Evolutionary conservation across 495 filamentous ascomycete genomes (phyloP).

Genomic region (Talaromyces trachyspermus): DNA sequence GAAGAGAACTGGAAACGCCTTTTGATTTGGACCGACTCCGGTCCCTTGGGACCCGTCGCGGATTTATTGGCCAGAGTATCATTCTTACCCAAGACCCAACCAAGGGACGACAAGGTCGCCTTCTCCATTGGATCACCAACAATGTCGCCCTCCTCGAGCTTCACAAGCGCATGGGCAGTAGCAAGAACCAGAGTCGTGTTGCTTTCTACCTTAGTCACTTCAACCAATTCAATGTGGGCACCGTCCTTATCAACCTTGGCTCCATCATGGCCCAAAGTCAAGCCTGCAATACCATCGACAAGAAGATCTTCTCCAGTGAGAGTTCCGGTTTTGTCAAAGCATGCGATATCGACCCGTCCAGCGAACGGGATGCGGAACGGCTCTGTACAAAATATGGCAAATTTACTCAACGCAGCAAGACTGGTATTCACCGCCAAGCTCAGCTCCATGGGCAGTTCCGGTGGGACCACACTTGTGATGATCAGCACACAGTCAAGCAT

Average conservation of each 20-base stretch:
- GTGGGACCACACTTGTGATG: conserved; percentile 93
- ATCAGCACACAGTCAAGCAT: conserved; percentile 96
- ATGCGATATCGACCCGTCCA: conserved; percentile 90
- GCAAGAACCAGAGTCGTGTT: conserved; percentile 91
- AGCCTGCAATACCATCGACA: conserved; percentile 92
- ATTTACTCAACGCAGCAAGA: conserved; percentile 87
- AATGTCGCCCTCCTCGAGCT: conserved; percentile 91
- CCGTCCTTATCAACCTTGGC: conserved; percentile 69
- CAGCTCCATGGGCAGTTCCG: conserved; percentile 96
- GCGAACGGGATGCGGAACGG: conserved; percentile 99
- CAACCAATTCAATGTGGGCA: conserved; percentile 64
- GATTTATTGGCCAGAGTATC: conserved; percentile 59
- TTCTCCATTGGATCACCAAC: conserved; percentile 99
- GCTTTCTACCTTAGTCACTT: conserved; percentile 55
- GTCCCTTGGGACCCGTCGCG: conserved; percentile 32
- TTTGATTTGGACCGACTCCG: conserved; percentile 78
- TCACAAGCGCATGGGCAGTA: conserved; percentile 91
- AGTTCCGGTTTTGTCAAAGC: conserved; percentile 98
- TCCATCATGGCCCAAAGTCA: conserved; percentile 59
- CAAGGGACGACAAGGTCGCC: conserved; percentile 79
- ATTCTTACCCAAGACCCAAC: conserved; percentile 84
- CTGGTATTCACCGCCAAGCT: conserved; percentile 98
- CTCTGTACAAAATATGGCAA: conserved; percentile 97
- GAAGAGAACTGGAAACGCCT: conserved; percentile 98
- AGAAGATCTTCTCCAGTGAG: conserved; percentile 95